phyloP scores from a whole-genome alignment of 1,139 yeast species.

The Yueomyces sp. region DNA sequence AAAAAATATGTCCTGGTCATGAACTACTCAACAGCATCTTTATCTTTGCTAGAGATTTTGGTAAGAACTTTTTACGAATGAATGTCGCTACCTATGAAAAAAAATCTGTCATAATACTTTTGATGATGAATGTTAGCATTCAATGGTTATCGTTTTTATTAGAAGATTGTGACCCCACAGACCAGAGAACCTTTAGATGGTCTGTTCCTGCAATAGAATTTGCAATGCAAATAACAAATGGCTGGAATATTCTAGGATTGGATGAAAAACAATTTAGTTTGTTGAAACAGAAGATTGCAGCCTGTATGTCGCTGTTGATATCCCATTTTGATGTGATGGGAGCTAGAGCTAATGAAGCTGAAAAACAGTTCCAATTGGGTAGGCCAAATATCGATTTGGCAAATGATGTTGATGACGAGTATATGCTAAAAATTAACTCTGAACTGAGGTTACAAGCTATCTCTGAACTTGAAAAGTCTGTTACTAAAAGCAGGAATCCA shows the following conservation, averaged over 20 bases:
- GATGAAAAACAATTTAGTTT: conserved; percentile 64
- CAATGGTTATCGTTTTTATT: conserved; percentile 90
- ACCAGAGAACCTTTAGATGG: conserved; percentile 85
- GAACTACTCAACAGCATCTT: conserved; percentile 70
- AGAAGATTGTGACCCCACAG: conserved; percentile 91
- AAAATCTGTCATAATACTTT: conserved; percentile 58
- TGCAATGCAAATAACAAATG: conserved; percentile 90
- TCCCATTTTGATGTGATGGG: conserved; percentile 98
- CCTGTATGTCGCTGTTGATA: conserved; percentile 85
- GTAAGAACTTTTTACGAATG: conserved; percentile 56
- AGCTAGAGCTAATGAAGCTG: conserved; percentile 73
- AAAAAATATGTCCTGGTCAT: conserved; percentile 47
- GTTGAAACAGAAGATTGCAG: conserved; percentile 75
- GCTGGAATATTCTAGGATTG: conserved; percentile 74
- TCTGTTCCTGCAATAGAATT: conserved; percentile 91
- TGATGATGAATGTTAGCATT: conserved; percentile 62
- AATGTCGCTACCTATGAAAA: conserved; percentile 44
- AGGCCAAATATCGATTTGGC: conserved; percentile 22
- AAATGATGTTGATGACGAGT: conserved; percentile 29
- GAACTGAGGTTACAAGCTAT: conserved; percentile 26
- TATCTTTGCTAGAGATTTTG: conserved; percentile 73
- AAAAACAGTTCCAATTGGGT: conserved; percentile 31
- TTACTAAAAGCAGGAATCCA: conserved; percentile 11
- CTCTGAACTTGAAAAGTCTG: conserved; percentile 18
- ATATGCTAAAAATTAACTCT: conserved; percentile 24